A percentile compares a stretch with the other conserved stretches of the same genome.
phyloP scores from a whole-genome alignment of 2,329 filamentous ascomycete genomes.

The Zarea fungicola region DNA sequence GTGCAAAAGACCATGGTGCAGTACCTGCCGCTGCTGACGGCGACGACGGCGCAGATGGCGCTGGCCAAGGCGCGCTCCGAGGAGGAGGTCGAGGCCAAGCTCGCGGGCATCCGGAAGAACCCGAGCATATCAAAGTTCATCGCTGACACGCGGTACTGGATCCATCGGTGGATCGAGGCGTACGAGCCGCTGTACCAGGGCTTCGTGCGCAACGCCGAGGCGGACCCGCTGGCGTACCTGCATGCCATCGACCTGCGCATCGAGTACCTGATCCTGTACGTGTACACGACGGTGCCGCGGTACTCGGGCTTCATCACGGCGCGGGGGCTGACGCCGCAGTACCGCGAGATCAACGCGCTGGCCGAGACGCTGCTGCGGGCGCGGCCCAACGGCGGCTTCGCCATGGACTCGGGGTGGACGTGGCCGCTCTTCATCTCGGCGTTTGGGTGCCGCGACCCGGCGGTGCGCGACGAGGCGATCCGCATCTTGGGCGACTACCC shows the following conservation, averaged over 20 bases:
- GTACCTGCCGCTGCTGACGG: constrained; percentile 30
- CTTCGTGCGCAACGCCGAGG: constrained; percentile 20
- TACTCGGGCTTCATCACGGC: constrained; percentile 32
- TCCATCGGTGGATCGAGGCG: constrained; percentile 35
- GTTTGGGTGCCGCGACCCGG: constrained; percentile 35
- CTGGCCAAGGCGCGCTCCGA: constrained; percentile 23
- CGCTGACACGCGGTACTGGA: constrained; percentile 31
- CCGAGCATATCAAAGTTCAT: constrained; percentile 28
- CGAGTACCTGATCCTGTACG: constrained; percentile 37
- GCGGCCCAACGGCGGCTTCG: constrained; percentile 34
- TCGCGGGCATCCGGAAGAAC: constrained; percentile 27
- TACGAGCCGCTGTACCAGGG: constrained; percentile 32
- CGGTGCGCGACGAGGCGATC: constrained; percentile 35
- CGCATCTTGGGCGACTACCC: constrained; percentile 36
- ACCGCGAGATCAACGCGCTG: constrained; percentile 36
- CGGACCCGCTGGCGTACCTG: constrained; percentile 24
- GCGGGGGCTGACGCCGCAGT: constrained; percentile 35
- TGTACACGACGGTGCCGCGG: constrained; percentile 34
- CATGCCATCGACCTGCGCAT: constrained; percentile 36
- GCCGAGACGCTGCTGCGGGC: constrained; percentile 32
- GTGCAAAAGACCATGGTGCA: constrained; percentile 33
- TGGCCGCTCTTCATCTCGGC: constrained; percentile 39
- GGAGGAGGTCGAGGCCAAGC: constrained; percentile 24
- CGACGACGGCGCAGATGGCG: constrained; percentile 26
- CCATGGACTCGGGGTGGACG: constrained; percentile 42